Base-by-base conservation (phyloP, 352 stramenopile species). In the Phytopythium sindhum region DNA sequence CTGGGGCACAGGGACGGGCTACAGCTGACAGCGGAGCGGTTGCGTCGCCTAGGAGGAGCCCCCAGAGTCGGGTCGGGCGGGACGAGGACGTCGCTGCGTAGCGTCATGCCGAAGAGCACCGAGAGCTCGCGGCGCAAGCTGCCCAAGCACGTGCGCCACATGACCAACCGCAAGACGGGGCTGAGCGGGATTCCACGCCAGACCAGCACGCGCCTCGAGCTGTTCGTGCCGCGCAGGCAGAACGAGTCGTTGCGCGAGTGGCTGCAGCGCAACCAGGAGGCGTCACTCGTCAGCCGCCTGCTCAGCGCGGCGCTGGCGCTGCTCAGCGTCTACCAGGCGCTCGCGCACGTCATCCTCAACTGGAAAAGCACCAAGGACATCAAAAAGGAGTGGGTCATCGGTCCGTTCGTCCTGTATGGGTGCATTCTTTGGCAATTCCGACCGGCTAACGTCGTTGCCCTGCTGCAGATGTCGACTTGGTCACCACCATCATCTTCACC, bases 231-330 rank as follows among this genome's bases (percentile, higher is more conserved):
- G 31, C 68, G 75, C 35, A 67, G 71, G 28, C 64, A 68, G 1
- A 83, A 72, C 17, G 85, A 93, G 57, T 66, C 66, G 2, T 52
- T 85, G 17, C 82, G 80, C 21, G 77, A 88, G 48, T 93, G 80
- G 79, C 70, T 89, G 52, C 81, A 90, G 31, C 81, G 85, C 45
- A 93, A 89, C 51, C 77, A 91, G 12, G 80, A 91, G 65, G 84
- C 83, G 37, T 88, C 82, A 31, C 75, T 79, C 14, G 74, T 69
- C 7, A 81, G 76, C 17, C 86, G 61, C 53, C 39, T 73, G 37
- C 66, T 84, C 28, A 70, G 81, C 19, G 41, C 64, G 2, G 53
- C 68, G 9, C 86, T 89, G 69, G 77, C 78, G 8, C 37, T 83
- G 11, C 62, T 91, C 11, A 90, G 82, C 61, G 65, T 84, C 7